Conservation (phyloP, 257 asterid species). For the Catharanthus roseus region DNA sequence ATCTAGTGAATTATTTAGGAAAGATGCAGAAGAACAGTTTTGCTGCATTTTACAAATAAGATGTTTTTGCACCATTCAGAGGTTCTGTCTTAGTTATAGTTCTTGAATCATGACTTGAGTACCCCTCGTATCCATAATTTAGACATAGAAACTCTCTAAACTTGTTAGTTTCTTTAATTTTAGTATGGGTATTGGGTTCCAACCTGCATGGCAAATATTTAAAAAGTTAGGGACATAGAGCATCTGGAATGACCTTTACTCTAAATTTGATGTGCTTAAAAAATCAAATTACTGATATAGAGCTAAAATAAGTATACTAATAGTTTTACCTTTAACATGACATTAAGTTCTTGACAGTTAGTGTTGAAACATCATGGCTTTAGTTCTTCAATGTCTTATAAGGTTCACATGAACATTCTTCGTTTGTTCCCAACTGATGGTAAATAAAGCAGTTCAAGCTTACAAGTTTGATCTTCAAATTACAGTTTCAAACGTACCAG, state of each 20-base stretch:
- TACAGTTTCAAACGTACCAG: background rate
- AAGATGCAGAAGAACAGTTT: background rate
- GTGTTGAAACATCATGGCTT: background rate
- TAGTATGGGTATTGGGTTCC: background rate
- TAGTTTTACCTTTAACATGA: background rate
- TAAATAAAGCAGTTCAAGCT: background rate
- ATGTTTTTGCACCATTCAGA: background rate
- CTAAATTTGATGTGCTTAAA: background rate
- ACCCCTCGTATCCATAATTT: background rate
- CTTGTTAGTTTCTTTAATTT: background rate
- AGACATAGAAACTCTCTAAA: background rate
- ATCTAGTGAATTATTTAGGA: background rate
- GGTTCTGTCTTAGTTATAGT: background rate
- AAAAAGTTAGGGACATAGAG: background rate
- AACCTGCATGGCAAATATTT: background rate
- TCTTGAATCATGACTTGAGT: background rate
- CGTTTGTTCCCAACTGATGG: background rate
- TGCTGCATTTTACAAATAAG: background rate
- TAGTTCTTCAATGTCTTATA: background rate
- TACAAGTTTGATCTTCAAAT: background rate
- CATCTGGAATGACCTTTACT: too few species aligned
- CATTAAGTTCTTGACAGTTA: too few species aligned
- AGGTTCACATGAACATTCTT: background rate
- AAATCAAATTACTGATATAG: too few species aligned
- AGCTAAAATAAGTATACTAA: background rate